phyloP scores from a whole-genome alignment of 169 alveolate genomes.

The Cyclospora cayetanensis region DNA sequence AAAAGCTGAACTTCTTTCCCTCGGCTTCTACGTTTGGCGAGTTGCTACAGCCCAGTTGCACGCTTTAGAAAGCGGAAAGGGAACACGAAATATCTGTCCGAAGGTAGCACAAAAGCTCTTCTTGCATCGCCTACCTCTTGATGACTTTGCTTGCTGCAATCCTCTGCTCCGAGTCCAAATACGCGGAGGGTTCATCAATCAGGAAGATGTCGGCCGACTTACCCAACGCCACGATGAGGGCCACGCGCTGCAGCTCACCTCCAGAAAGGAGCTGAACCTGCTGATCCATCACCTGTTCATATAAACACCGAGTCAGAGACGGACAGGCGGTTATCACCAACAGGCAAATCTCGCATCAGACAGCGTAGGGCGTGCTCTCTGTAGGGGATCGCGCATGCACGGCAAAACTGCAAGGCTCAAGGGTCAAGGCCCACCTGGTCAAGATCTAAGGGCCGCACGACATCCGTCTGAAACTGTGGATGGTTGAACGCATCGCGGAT shows the following conservation, averaged over 20 bases:
- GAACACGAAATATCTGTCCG: not conserved
- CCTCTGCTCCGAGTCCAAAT: constrained; percentile 99
- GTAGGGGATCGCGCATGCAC: no score
- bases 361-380: no score
- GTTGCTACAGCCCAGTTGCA: no score
- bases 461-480: constrained; percentile 97
- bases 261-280: constrained; percentile 92
- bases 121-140: constrained; percentile 83
- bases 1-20: no score
- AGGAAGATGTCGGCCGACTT: constrained; percentile 98
- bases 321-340: no score
- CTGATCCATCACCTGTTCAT: constrained; percentile 90
- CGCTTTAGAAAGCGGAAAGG: no score
- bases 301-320: no score
- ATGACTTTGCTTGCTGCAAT: constrained; percentile 98
- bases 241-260: constrained; percentile 99
- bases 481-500: constrained; percentile 91
- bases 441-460: constrained; percentile 95
- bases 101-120: not conserved
- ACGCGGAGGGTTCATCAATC: constrained; percentile 99
- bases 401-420: no score
- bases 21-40: no score
- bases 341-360: no score
- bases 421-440: no score
- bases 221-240: constrained; percentile 97